Conservation (phyloP, 768 basidiomycete genomes). For the Lentinula guzmanii region DNA sequence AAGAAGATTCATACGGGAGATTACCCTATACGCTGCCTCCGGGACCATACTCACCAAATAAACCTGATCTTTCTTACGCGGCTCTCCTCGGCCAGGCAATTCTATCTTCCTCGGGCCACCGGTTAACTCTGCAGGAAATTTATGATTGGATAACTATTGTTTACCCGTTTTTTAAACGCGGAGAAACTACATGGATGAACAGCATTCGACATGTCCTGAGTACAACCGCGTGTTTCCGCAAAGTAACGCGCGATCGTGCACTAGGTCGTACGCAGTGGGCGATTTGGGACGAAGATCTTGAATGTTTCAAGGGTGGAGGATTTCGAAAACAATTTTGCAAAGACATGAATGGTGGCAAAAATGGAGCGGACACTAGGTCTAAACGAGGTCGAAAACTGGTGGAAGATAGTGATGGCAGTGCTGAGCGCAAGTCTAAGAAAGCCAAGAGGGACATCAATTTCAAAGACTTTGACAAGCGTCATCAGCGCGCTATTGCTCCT, state of each 20-base stretch:
- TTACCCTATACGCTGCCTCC: conserved; percentile 76
- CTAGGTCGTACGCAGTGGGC: conserved; percentile 86
- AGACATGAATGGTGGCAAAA: conserved; percentile 35
- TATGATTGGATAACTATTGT: conserved; percentile 94
- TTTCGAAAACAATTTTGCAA: conserved; percentile 63
- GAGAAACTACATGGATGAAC: conserved; percentile 96
- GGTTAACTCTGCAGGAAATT: conserved; percentile 90
- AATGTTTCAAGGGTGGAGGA: conserved; percentile 80
- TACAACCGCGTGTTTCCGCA: conserved; percentile 87
- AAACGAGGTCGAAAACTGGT: conserved; percentile 16
- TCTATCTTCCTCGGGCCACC: conserved; percentile 74
- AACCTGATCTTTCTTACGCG: conserved; percentile 89
- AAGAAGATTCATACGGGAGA: conserved; percentile 59
- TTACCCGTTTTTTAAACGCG: conserved; percentile 89
- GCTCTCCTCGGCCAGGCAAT: conserved; percentile 95
- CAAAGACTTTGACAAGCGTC: conserved; percentile 9
- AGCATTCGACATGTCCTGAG: conserved; percentile 96
- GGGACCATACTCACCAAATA: conserved; percentile 73
- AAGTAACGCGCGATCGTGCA: conserved; percentile 69
- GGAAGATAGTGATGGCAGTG: conserved; percentile 29
- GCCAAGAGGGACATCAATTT: conserved; percentile 30
- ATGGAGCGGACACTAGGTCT: conserved; percentile 21
- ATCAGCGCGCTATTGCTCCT: conserved; percentile 7
- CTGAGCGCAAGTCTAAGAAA: conserved; percentile 41
- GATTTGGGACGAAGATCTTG: conserved; percentile 75